Conservation (phyloP, 768 basidiomycete species). For the Lyophyllum atratum region DNA sequence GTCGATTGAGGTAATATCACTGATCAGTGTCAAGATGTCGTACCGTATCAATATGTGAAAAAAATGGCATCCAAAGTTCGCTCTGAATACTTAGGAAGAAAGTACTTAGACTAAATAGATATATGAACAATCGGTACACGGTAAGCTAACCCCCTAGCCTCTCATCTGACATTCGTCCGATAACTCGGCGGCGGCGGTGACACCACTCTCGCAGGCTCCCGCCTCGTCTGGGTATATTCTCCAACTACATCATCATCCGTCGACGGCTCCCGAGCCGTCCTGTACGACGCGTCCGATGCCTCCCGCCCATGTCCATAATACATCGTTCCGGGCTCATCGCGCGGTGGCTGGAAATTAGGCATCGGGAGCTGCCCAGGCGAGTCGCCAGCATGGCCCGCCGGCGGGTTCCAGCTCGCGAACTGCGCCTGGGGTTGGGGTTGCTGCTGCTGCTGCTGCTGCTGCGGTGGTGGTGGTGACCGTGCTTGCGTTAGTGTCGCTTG, state of each 20-base stretch:
- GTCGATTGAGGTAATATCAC: too few relatives aligned
- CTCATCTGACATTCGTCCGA: background rate
- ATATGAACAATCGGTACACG: too few relatives aligned
- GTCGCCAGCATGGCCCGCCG: background rate
- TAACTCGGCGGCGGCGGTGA: background rate
- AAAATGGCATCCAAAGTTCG: too few relatives aligned
- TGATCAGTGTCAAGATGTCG: too few relatives aligned
- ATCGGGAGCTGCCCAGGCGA: background rate
- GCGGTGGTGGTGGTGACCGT: background rate
- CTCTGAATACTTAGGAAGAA: too few relatives aligned
- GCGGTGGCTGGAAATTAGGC: background rate
- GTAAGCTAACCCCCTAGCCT: too few relatives aligned
- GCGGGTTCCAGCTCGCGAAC: background rate
- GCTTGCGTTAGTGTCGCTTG: background rate
- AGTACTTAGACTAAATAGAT: too few relatives aligned
- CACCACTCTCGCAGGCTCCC: background rate
- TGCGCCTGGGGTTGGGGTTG: background rate
- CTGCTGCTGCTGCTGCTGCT: background rate
- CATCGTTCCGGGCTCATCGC: too few relatives aligned
- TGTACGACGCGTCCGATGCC: slow-evolving; percentile 21
- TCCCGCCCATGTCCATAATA: slow-evolving; percentile 22
- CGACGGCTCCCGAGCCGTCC: slow-evolving; percentile 24
- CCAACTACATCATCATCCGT: background rate
- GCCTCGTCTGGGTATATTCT: background rate
- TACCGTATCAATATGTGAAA: too few relatives aligned